These are phyloP conservation scores for Sherardia arvensis DNA, from an alignment of 257 asterid species.

Conservation along the genomic window DNA sequence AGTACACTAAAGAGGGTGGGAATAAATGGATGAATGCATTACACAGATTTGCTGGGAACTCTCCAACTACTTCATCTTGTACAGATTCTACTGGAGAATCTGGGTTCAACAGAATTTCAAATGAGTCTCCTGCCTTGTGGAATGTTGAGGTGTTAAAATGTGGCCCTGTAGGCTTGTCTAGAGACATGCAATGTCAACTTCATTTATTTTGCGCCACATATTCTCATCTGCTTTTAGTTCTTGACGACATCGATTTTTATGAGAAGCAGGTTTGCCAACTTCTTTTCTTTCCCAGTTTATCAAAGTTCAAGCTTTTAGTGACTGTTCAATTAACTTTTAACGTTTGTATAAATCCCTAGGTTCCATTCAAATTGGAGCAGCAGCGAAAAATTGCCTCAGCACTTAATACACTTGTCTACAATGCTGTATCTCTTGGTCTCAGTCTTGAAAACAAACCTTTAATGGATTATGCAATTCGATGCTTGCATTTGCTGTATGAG, in stretches of 20 bases:
- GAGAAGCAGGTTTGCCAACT: slow-evolving; percentile 69
- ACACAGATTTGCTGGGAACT: slow-evolving; percentile 60
- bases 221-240: slow-evolving; percentile 82
- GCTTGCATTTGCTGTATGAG: slow-evolving; percentile 89
- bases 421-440: slow-evolving; percentile 46
- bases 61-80: slow-evolving; percentile 34
- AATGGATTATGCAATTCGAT: slow-evolving; percentile 69
- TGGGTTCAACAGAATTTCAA: slow-evolving; percentile 28
- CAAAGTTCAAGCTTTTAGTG: not conserved
- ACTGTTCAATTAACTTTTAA: not conserved
- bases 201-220: slow-evolving; percentile 83
- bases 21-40: slow-evolving; percentile 67
- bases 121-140: slow-evolving; percentile 56
- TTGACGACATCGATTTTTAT: slow-evolving; percentile 88
- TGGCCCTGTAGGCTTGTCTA: slow-evolving; percentile 75
- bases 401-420: slow-evolving; percentile 74
- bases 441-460: slow-evolving; percentile 41
- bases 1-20: slow-evolving; percentile 49
- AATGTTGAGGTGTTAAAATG: slow-evolving; percentile 60
- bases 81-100: slow-evolving; percentile 24
- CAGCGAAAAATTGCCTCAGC: slow-evolving; percentile 66
- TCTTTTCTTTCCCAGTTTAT: slow-evolving; percentile 5
- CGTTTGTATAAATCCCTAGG: slow-evolving; percentile 34
- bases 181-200: slow-evolving; percentile 59
- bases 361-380: slow-evolving; percentile 78